Evolutionary conservation across 345 rosid genomes (phyloP).

Genomic region (Leavenworthia alabamica): DNA sequence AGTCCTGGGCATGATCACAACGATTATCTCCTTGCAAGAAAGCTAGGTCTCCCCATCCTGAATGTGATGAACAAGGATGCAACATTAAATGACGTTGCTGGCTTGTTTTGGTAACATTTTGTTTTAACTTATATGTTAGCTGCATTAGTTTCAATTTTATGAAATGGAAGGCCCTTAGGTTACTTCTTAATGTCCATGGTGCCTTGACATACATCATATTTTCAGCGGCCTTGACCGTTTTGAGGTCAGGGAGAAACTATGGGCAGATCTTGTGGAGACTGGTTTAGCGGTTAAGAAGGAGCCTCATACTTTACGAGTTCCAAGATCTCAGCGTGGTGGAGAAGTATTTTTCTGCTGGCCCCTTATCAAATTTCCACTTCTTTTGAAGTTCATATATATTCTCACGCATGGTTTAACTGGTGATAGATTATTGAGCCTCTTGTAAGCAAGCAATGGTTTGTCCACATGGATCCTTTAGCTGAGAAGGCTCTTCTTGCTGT

Average conservation of each 20-base stretch:
- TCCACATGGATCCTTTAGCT: constrained; percentile 88
- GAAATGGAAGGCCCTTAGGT: background rate
- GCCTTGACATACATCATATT: constrained; percentile 17
- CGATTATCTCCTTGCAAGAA: constrained; percentile 92
- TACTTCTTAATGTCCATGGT: constrained; percentile 11
- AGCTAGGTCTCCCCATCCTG: constrained; percentile 93
- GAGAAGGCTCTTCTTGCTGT: constrained; percentile 93
- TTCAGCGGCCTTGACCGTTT: constrained; percentile 89
- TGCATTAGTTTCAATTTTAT: background rate
- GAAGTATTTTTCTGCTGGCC: constrained; percentile 50
- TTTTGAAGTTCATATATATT: constrained; percentile 6
- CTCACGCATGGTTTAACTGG: constrained; percentile 16
- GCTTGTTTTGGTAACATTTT: constrained; percentile 63
- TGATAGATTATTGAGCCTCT: constrained; percentile 85
- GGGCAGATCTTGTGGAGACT: constrained; percentile 94
- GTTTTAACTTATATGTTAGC: constrained; percentile 8
- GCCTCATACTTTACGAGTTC: constrained; percentile 67
- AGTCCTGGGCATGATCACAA: constrained; percentile 99
- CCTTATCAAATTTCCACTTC: constrained; percentile 5
- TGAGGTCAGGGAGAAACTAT: constrained; percentile 77
- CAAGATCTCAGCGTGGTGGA: constrained; percentile 98
- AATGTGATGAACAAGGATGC: constrained; percentile 98
- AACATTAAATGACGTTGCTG: constrained; percentile 90
- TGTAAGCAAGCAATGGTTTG: constrained; percentile 97
- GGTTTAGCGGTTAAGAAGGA: constrained; percentile 84